These are phyloP conservation scores for Acacia melanoxylon DNA, from an alignment of 306 rosid species.

Conservation along the genomic window DNA sequence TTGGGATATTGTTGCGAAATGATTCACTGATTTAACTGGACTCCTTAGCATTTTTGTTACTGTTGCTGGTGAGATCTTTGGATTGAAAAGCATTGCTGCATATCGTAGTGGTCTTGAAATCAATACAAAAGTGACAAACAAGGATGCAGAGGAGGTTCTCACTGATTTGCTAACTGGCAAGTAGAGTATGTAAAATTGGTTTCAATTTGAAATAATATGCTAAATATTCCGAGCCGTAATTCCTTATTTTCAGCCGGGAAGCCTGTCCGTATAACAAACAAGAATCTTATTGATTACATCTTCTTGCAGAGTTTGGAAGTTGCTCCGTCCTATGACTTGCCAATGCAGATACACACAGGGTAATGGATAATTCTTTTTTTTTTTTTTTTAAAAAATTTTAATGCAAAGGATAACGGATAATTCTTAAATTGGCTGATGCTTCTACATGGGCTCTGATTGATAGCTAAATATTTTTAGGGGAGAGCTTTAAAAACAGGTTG, in stretches of 20 bases:
- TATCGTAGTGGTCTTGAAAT: constrained; percentile 81
- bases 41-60: constrained; percentile 66
- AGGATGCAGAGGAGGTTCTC: constrained; percentile 78
- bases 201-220: constrained; percentile 4
- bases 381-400: no score
- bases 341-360: constrained; percentile 97
- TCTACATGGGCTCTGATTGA: constrained; percentile 12
- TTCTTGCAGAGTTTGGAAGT: constrained; percentile 77
- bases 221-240: constrained; percentile 24
- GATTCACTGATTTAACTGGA: constrained; percentile 2
- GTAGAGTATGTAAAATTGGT: constrained; percentile 29
- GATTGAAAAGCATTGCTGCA: constrained; percentile 89
- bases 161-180: constrained; percentile 51
- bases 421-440: constrained; percentile 8
- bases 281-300: constrained; percentile 67
- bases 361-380: constrained; percentile 27
- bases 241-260: constrained; percentile 65
- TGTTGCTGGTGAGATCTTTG: constrained; percentile 54
- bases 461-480: no score
- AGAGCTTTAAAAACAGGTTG: not conserved
- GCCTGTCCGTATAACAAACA: constrained; percentile 64
- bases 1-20: not conserved
- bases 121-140: constrained; percentile 54
- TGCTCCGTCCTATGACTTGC: constrained; percentile 75
- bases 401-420: constrained; percentile 47